Base-by-base conservation (phyloP, 176 grass and related monocot genomes). In the Oryza brachyantha region DNA sequence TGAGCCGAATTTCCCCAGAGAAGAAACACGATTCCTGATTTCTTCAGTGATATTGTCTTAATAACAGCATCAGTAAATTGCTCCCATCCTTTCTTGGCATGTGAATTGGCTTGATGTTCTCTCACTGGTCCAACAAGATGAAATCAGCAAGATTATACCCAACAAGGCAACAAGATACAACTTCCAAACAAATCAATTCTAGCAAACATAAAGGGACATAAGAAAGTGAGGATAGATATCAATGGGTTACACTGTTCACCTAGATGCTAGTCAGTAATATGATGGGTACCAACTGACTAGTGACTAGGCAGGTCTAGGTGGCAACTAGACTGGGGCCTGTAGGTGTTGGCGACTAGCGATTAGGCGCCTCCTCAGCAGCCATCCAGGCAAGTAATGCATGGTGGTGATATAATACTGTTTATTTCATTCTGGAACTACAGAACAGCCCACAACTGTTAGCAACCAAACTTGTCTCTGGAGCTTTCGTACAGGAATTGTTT, bases 1-100 rank as follows among this genome's bases (percentile, higher is more conserved):
- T 99, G 96, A 74, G 92, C 96, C 58, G 90, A 99, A 76, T 99
- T 99, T 87, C 92, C 96, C 92, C 96, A 99, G 13, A 99, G 96
- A 85, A 99, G 83, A 86, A 99, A 99, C 1, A 95, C 81, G 24
- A 95, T 55, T 63, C 90, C 92, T 64, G 90, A 84, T 86, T 87
- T 99, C 92, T 95, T 94, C 66, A 80, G 64, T n/a, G 92, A 99
- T 79, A 95, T 85, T 68, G 96, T 90, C 75, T 91, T 89, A 59
- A 99, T 99, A 14, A 95, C 88, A 69, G 78, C 80, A 91, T 99
- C 96, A 31, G 96, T 95, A 83, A 99, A 93, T 73, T 91, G 88
- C 19, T 99, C 96, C 96, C 96, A 99, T 32, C 96, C 92, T 91
- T 93, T 95, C 86, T 99, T 99, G 21, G 92, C 90, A 73, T 99